Evolutionary conservation across 495 filamentous ascomycete species (phyloP), one percentile per base, ranked within the genome.

Genomic region (Acidomyces sp.): DNA sequence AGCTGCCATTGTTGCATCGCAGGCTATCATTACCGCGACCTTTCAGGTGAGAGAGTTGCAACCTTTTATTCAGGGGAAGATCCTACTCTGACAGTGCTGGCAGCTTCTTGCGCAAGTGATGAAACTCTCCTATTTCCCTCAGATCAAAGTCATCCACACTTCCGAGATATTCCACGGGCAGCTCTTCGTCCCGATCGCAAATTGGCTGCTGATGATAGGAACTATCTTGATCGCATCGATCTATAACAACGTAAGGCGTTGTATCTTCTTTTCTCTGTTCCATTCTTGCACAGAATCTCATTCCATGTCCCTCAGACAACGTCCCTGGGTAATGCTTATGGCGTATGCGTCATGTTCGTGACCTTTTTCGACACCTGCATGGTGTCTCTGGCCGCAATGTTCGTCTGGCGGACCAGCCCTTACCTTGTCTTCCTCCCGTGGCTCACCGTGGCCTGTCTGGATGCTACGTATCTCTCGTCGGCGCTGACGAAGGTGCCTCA

Each of bases 351-450:
- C 48, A 78, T 82, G 38, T 68, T 80, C 30, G 79, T 82, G 11
- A 80, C 79, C 3, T 82, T 82, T 52, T 77, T 84, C 53, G 76
- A 76, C 25, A 84, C 79, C 0, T 72, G 63, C 51, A 71, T 84
- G 65, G 71, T 79, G 3, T 66, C 75, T 0, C 59, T 84, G 3
- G 74, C 73, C 3, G 72, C 76, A 4, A 59, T 82, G 4, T 62
- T 82, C 24, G 72, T 80, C 28, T 83, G 78, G 78, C 65, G 68
- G 6, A 47, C 78, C 29, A 63, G 66, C 12, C 59, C 70, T 3
- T 61, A 59, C 18, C 39, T 78, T 12, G 70, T 83, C 16, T 19
- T 77, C 21, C 39, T 72, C 4, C 65, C 65, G 12, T 82, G 72
- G 64, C 57, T 80, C 4, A 54, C 69, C 30, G 73, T 82, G 29